Base-by-base conservation (phyloP, 352 stramenopile species). In the Pythium periplocum region DNA sequence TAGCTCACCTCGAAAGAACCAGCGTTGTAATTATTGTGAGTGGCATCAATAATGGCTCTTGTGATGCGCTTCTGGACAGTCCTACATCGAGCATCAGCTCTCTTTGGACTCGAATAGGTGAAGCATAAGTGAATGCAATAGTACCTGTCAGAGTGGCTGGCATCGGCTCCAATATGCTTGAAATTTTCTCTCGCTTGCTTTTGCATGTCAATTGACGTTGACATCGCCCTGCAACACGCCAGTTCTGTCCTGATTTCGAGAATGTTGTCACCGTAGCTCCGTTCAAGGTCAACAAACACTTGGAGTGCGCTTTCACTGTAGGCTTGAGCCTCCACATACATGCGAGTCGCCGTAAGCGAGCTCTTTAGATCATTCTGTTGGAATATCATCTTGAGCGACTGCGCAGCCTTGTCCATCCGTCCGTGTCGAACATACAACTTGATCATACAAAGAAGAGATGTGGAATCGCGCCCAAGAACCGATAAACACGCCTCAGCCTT, bases 221-320 rank as follows among this genome's bases (percentile, higher is more conserved):
- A 65, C 56, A 61, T 44, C 56, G 73, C 73, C 4, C 90, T 62
- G 46, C 60, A 66, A 39, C 73, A 87, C n/a, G 75, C 78, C 10
- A 92, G 59, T 51, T 90, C 82, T 33, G 90, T 44, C 45, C 71
- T 75, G 40, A 93, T 87, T 32, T 76, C 61, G 31, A 86, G 53
- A 17, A 62, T 57, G 31, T 71, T 53, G 54, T 84, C 75, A 3
- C 75, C 78, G 34, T 85, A 88, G 36, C 83, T 76, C 40, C 69
- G 61, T n/a, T 78, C 62, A 5, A 93, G 61, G 8, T 82, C 65
- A 45, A 73, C 59, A 62, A 86, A 93, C 48, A 90, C 64, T 36
- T 75, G 50, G 32, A 88, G 44, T 4, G 77, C 73, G 45, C 82
- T 68, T 2, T 78, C 71, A 6, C 65, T 82, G 46, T 77, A 86